These are phyloP conservation scores for Phialemoniopsis sp. DNA, from an alignment of 2,329 filamentous ascomycete genomes.

Conservation along the genomic window DNA sequence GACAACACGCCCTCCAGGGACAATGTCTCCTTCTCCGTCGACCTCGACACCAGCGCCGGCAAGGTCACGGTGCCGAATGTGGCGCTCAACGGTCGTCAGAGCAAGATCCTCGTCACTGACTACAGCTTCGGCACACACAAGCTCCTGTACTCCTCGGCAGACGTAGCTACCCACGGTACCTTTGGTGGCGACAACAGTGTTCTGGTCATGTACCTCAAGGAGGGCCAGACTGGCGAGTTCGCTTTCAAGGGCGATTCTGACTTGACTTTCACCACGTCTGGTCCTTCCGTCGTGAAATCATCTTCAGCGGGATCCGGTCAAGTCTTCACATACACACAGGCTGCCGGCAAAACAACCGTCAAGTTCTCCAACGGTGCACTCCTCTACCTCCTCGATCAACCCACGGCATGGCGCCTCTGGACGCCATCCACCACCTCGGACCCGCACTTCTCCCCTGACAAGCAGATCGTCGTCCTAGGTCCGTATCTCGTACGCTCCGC, in stretches of 20 bases:
- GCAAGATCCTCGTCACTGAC: slow-evolving; percentile 50
- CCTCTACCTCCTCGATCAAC: slow-evolving; percentile 47
- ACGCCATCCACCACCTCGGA: slow-evolving; percentile 38
- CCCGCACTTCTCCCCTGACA: slow-evolving; percentile 34
- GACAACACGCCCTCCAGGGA: slow-evolving; percentile 35
- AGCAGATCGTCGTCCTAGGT: slow-evolving; percentile 52
- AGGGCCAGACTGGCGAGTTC: slow-evolving; percentile 44
- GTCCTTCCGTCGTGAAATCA: slow-evolving; percentile 26
- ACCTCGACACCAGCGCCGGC: slow-evolving; percentile 41
- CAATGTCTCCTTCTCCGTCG: slow-evolving; percentile 39
- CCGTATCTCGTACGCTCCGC: slow-evolving; percentile 54
- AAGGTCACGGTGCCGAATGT: slow-evolving; percentile 36
- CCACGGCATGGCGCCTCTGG: slow-evolving; percentile 53
- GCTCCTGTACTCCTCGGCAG: slow-evolving; percentile 46
- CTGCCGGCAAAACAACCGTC: slow-evolving; percentile 37
- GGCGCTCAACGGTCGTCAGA: slow-evolving; percentile 46
- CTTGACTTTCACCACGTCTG: slow-evolving; percentile 34
- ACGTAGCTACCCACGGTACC: slow-evolving; percentile 40
- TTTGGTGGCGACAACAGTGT: slow-evolving; percentile 34
- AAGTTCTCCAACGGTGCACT: slow-evolving; percentile 44
- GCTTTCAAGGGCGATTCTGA: slow-evolving; percentile 34
- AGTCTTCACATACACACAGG: slow-evolving; percentile 42
- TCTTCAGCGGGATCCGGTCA: slow-evolving; percentile 19
- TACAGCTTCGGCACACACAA: slow-evolving; percentile 41
- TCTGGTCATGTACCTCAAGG: slow-evolving; percentile 42